phyloP scores from a whole-genome alignment of 2,329 filamentous ascomycete species.

The Meredithiella fracta region DNA sequence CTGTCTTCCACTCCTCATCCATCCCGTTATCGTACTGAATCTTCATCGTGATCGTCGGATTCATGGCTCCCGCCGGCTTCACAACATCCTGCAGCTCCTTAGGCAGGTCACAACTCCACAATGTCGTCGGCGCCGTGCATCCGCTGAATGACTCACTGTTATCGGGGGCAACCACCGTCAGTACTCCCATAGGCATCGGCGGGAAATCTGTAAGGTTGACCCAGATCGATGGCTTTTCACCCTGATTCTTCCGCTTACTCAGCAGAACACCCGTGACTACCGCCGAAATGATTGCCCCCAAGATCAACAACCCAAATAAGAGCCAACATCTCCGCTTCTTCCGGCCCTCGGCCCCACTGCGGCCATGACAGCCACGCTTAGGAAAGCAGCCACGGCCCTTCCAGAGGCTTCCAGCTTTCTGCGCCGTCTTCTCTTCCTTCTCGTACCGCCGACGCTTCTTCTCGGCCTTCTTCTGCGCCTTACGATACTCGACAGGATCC shows the following conservation, averaged over 20 bases:
- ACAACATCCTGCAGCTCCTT: constrained; percentile 56
- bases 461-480: constrained; percentile 1
- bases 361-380: constrained; percentile 41
- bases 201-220: constrained; percentile 76
- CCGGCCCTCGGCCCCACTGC: constrained; percentile 36
- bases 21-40: constrained; percentile 55
- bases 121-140: constrained; percentile 54
- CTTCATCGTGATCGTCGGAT: constrained; percentile 66
- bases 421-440: constrained; percentile 46
- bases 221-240: constrained; percentile 33
- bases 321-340: neutral
- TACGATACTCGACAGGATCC: constrained; percentile 2
- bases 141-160: constrained; percentile 45
- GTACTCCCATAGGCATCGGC: constrained; percentile 67
- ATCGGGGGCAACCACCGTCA: constrained; percentile 60
- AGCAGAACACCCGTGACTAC: constrained; percentile 25
- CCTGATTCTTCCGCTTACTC: neutral
- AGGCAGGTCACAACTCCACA: constrained; percentile 78
- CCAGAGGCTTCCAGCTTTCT: constrained; percentile 39
- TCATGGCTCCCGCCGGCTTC: constrained; percentile 44
- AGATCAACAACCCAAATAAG: neutral
- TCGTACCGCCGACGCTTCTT: constrained; percentile 37
- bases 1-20: constrained; percentile 26
- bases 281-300: neutral
- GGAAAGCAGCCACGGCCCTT: constrained; percentile 48